Base-by-base conservation (phyloP, 441 rosid species). In the Eutrema salsugineum region DNA sequence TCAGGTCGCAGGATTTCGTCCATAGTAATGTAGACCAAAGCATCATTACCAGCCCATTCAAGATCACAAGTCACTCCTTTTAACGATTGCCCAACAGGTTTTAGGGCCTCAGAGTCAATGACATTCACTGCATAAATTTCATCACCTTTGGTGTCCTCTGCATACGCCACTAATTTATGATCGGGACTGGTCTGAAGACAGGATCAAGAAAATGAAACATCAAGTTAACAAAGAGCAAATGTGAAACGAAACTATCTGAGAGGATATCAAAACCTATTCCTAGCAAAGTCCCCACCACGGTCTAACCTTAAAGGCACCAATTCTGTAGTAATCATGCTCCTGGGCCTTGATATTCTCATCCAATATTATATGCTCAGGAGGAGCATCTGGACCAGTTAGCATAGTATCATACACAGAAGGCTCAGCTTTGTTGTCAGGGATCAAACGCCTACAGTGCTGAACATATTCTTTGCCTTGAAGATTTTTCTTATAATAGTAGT, bases 1-100 rank as follows among this genome's bases (percentile, higher is more conserved):
- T 91, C 90, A 33, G 97, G 87, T 61, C 99, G 90, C 79, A 83
- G 91, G 70, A 81, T 90, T 74, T 87, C 89, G 71, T 94, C 97
- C 97, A 90, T 87, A 70, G 97, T 87, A 19, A 83, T 66, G 67
- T 91, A 94, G 66, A 87, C 88, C 78, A 94, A 84, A 69, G 87
- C 77, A 60, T 78, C 94, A 80, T 91, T 82, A 61, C 92, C 97
- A 71, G 94, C 96, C 97, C 97, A 94, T 77, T 78, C 82, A 75
- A 91, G 58, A 73, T 76, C 16, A 12, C 74, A 74, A 43, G 99
- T 90, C 60, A 85, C 70, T 28, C 90, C 84, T 28, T 67, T 79
- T 11, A 91, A 74, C 51, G 94, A 90, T 59, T 82, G 71, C 51
- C 81, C 95, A 11, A 88, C 75, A 19, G 72, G 66, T 70, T 72